Base-by-base conservation (phyloP, 768 basidiomycete genomes). In the Termitomyces sp. region DNA sequence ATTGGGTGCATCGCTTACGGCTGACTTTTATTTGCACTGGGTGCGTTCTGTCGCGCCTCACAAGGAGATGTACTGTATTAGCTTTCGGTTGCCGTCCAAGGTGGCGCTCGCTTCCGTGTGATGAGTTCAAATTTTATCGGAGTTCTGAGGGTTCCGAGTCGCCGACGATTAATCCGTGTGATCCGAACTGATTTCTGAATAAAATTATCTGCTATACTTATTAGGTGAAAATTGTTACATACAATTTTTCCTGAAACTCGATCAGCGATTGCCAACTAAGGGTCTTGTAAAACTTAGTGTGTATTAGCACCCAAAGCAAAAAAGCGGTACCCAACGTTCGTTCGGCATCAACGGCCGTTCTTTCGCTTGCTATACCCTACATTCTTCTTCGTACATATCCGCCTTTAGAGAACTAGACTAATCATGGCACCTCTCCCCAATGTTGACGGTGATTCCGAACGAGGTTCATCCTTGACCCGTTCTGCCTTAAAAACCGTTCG, bases 1-100 rank as follows among this genome's bases (percentile, higher is more conserved):
- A 65, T 74, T 97, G 36, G 87, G 86, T 36, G 71, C 79, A 65
- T 57, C 74, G 42, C 67, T 96, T 56, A 74, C 76, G 14, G 75
- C 77, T 11, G 81, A 84, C 29, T 77, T 80, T 43, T 71, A 73
- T 14, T 71, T 93, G 8, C 88, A 94, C 68, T 81, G 87, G 65
- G 96, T 99, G 53, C 87, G 97, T 59, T 89, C 90, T 10, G 97
- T 98, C 10, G 94, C 97, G 1, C 96, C 96, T 7, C 91, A 86
- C 74, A 98, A 99, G 76, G 89, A 94, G 69, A 98, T 98, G 96
- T 98, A 96, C 73, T 96, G 96, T 73, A 84, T 99, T 58, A 90
- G 90, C 72, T 98, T 99, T 80, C 72, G 77, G 20, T 72, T 77
- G 38, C 76, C 79, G 40, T 64, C 69, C 34, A 73, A 71, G 59